Evolutionary conservation across 2,329 filamentous ascomycete genomes (phyloP), one percentile per base, ranked within the genome.

Genomic region (Colletotrichum camelliae): DNA sequence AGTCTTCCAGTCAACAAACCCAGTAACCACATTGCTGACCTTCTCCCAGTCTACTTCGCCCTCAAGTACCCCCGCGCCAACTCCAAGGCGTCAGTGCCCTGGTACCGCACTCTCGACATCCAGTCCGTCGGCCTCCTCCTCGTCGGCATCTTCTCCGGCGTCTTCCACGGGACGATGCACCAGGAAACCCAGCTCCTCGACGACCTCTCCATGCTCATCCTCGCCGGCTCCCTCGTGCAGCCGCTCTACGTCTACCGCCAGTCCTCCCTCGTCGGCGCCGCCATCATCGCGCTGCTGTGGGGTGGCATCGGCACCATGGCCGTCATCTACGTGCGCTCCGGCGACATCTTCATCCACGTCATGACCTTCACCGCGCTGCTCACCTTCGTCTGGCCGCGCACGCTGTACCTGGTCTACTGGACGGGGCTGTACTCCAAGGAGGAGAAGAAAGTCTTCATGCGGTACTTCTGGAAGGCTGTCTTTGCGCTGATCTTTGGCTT

Each of bases 171-270:
- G 37, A 85, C 85, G 9, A 82, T 89, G 21, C 86, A 83, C 68
- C 85, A 87, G 65, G 80, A 80, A 2, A 80, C 86, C 7, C 84
- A 89, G 77, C 87, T 87, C 74, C 86, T 86, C 77, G 91, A 92
- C 78, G 90, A 92, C 78, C 82, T 92, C n/a, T 88, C 89, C 70
- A 92, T 91, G 90, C 86, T 91, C 35, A 81, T 89, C 15, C 85
- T 91, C 6, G 86, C 86, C 27, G 89, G 87, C 75, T 84, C 89
- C 1, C 85, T 92, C 70, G 83, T 92, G 7, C 88, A 90, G 64
- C 87, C 87, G 65, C 81, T 88, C 6, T 85, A 87, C 71, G 88
- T 87, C 15, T 84, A 85, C 43, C 83, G 87, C 58, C 86, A 88
- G 33, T 81, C 87, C 7, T 81, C 84, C 8, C 68, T 81, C 4